Percentiles rank a stretch among this genome's conserved stretches.
Evolutionary conservation across 2,329 filamentous ascomycete genomes (phyloP).

Genomic region (Plectosphaerella cucumerina): DNA sequence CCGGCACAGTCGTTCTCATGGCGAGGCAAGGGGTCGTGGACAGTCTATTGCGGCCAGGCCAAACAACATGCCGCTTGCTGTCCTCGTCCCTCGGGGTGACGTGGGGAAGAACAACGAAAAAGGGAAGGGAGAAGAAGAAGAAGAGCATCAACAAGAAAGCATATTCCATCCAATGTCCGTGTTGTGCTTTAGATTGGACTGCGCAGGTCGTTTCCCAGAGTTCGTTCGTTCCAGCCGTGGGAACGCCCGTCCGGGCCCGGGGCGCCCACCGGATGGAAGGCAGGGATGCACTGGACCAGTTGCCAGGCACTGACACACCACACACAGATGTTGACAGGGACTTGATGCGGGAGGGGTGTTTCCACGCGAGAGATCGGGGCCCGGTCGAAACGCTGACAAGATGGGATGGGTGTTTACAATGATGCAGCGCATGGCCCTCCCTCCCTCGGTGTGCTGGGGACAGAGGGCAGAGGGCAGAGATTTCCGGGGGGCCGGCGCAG

Average conservation of each 20-base stretch:
- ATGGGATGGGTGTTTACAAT: neutral
- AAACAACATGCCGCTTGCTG: too few relatives aligned
- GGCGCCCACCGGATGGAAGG: neutral
- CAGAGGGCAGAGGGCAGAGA: too few relatives aligned
- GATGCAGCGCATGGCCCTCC: neutral
- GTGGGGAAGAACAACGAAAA: too few relatives aligned
- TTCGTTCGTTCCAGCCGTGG: too few relatives aligned
- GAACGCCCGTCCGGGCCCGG: too few relatives aligned
- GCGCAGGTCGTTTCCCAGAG: neutral
- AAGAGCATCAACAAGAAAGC: neutral
- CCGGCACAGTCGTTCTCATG: too few relatives aligned
- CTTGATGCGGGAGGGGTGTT: neutral
- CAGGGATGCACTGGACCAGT: neutral
- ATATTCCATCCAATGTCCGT: neutral
- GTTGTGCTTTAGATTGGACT: neutral
- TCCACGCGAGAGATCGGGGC: neutral
- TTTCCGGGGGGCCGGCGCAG: too few relatives aligned
- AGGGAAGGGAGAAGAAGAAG: too few relatives aligned
- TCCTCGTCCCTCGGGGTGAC: too few relatives aligned
- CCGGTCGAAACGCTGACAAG: neutral
- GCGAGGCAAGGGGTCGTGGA: too few relatives aligned
- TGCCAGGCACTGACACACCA: neutral
- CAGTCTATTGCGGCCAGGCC: too few relatives aligned
- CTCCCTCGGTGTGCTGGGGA: too few relatives aligned
- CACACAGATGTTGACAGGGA: neutral